Evolutionary conservation across 345 rosid species (phyloP).

Genomic region (Chamaenerion angustifolium): DNA sequence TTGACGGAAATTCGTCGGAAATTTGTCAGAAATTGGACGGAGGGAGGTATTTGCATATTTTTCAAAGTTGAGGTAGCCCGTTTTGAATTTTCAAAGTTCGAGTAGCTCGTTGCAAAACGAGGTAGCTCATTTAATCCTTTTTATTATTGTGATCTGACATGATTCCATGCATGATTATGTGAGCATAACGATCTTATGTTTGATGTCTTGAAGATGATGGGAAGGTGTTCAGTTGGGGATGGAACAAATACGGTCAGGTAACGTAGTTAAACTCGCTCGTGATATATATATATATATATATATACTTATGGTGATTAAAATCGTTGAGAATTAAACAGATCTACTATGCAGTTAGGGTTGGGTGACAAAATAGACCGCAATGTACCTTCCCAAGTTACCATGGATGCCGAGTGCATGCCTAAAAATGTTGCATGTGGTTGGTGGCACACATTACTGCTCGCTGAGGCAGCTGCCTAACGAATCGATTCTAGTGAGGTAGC

Average conservation of each 20-base stretch:
- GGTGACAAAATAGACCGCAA: constrained; percentile 61
- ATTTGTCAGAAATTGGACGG: no score
- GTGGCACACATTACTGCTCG: constrained; percentile 71
- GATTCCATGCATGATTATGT: neutral
- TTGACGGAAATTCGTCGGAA: no score
- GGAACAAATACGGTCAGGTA: no score
- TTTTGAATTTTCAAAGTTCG: no score
- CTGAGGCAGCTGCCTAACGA: constrained; percentile 8
- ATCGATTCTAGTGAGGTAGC: no score
- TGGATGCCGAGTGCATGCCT: constrained; percentile 24
- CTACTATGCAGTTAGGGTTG: constrained; percentile 45
- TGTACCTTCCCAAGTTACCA: constrained; percentile 37
- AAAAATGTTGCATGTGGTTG: constrained; percentile 58
- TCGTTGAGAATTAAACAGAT: neutral
- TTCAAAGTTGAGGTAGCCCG: no score
- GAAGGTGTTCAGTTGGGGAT: constrained; percentile 54
- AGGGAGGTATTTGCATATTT: no score
- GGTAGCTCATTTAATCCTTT: constrained; percentile 6
- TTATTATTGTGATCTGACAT: neutral
- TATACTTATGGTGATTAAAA: neutral
- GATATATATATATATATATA: no score
- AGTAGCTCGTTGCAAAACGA: no score
- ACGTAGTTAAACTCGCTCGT: neutral
- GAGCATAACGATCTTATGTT: neutral
- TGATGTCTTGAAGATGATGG: constrained; percentile 36